A percentile compares a stretch with the other conserved stretches of the same genome.
These are phyloP conservation scores for Fusarium redolens DNA, from an alignment of 2,329 filamentous ascomycete species.

Conservation along the genomic window DNA sequence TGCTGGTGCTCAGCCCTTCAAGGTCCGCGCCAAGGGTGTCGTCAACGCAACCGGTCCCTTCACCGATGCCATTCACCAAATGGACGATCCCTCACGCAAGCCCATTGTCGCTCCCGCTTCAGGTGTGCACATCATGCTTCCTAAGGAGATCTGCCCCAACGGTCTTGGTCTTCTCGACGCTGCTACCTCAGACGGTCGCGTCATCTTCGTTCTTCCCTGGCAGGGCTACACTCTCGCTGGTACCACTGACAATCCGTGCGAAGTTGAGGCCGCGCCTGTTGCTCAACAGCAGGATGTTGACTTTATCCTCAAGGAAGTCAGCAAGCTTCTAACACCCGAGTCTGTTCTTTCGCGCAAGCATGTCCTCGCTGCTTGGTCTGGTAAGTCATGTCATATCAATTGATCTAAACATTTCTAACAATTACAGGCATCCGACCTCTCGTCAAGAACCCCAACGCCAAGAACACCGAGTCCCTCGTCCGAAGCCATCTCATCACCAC, in stretches of 20 bases:
- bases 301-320: slow-evolving; percentile 84
- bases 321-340: slow-evolving; percentile 79
- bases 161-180: slow-evolving; percentile 88
- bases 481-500: slow-evolving; percentile 84
- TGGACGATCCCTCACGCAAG: slow-evolving; percentile 76
- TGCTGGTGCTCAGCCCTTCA: slow-evolving; percentile 64
- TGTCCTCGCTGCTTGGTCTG: slow-evolving; percentile 84
- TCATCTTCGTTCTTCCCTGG: slow-evolving; percentile 90
- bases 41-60: slow-evolving; percentile 89
- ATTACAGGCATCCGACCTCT: slow-evolving; percentile 74
- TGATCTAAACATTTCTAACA: slow-evolving; percentile 24
- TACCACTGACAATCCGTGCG: slow-evolving; percentile 80
- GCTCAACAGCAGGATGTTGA: slow-evolving; percentile 82
- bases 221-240: slow-evolving; percentile 88
- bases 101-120: slow-evolving; percentile 84
- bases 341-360: slow-evolving; percentile 80
- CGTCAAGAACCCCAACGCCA: slow-evolving; percentile 82
- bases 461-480: slow-evolving; percentile 85
- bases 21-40: slow-evolving; percentile 81
- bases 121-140: slow-evolving; percentile 85
- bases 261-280: slow-evolving; percentile 75
- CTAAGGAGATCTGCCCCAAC: slow-evolving; percentile 80
- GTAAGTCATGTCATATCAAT: slow-evolving; percentile 53
- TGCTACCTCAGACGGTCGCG: slow-evolving; percentile 81
- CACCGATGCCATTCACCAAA: slow-evolving; percentile 81